phyloP scores from a whole-genome alignment of 1,284 basidiomycete genomes.

The Leucoagaricus sp. region DNA sequence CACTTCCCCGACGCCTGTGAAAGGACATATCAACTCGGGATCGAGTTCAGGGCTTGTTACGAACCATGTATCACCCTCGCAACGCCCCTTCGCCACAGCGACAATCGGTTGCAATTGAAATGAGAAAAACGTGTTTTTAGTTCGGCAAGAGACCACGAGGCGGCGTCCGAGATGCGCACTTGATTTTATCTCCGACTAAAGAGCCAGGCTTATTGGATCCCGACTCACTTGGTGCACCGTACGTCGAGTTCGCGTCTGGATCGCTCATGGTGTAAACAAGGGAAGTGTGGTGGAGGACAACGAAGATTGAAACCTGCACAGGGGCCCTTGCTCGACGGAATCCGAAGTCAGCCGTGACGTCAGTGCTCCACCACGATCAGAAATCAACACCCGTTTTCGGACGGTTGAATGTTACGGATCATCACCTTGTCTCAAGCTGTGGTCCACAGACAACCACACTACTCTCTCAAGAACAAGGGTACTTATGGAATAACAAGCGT shows the following conservation, averaged over 20 bases:
- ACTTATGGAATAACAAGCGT: too few relatives aligned
- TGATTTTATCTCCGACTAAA: constrained; percentile 19
- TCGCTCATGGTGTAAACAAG: background rate
- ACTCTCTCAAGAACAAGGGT: too few relatives aligned
- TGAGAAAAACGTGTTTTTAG: too few relatives aligned
- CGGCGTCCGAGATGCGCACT: constrained; percentile 7
- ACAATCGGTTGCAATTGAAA: background rate
- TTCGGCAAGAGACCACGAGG: background rate
- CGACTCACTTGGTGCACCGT: background rate
- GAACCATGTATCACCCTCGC: constrained; percentile 8
- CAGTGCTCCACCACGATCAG: too few relatives aligned
- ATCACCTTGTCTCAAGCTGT: too few relatives aligned
- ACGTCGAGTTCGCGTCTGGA: background rate
- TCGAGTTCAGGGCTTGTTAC: background rate
- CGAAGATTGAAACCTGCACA: background rate
- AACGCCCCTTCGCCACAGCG: background rate
- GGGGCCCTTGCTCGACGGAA: background rate
- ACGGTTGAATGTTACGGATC: too few relatives aligned
- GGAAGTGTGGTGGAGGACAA: background rate
- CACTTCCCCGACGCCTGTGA: constrained; percentile 6
- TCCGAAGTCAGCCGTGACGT: too few relatives aligned
- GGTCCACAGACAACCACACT: too few relatives aligned
- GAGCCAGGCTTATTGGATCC: constrained; percentile 4
- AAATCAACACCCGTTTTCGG: too few relatives aligned
- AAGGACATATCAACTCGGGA: background rate